Evolutionary conservation across 495 filamentous ascomycete species (phyloP).

Genomic region (Chaetomidium leptoderma): DNA sequence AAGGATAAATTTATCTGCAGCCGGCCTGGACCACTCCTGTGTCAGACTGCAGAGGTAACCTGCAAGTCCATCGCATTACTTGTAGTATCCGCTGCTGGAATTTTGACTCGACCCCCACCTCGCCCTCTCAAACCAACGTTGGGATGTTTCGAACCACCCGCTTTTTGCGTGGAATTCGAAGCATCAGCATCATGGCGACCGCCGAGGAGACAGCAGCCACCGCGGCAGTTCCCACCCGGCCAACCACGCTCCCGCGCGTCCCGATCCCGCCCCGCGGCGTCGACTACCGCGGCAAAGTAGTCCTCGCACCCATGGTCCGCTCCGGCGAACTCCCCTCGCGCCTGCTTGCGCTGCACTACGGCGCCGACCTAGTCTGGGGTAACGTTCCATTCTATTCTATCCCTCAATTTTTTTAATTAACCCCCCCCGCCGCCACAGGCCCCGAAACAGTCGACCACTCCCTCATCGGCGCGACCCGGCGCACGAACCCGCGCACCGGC

Average conservation of each 20-base stretch:
- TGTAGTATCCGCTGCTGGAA: not conserved
- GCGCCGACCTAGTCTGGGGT: constrained; percentile 96
- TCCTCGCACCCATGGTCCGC: constrained; percentile 95
- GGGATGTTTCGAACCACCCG: constrained; percentile 17
- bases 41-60: not conserved
- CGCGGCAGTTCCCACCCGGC: constrained; percentile 10
- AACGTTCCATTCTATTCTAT: constrained; percentile 22
- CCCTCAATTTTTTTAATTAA: constrained; percentile 1
- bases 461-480: constrained; percentile 77
- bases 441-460: constrained; percentile 90
- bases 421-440: constrained; percentile 41
- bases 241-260: constrained; percentile 56
- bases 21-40: not conserved
- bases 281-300: constrained; percentile 88
- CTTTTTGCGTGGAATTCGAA: constrained; percentile 12
- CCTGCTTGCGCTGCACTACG: constrained; percentile 83
- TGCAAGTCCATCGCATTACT: not conserved
- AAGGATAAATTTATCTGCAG: not conserved
- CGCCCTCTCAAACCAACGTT: not conserved
- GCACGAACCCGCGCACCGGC: constrained; percentile 64
- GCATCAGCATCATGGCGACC: constrained; percentile 9
- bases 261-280: constrained; percentile 84
- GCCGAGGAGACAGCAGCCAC: constrained; percentile 6
- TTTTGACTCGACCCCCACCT: not conserved
- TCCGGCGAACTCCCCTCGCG: constrained; percentile 90